phyloP scores from a whole-genome alignment of 2,329 filamentous ascomycete species.

The Ceratocystis albifundus region DNA sequence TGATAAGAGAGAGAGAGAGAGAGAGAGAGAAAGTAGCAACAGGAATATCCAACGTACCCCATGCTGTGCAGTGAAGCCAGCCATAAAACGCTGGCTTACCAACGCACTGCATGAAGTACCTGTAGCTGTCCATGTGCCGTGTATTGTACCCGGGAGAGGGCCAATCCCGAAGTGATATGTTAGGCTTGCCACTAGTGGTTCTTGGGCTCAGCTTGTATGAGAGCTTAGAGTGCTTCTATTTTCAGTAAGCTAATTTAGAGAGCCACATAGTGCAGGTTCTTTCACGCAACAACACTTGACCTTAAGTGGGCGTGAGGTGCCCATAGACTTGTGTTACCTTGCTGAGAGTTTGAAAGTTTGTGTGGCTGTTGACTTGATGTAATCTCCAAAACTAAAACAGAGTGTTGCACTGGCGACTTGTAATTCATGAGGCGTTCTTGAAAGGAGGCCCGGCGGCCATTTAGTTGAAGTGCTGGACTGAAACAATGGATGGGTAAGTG shows the following conservation, averaged over 20 bases:
- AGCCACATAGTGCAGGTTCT: not conserved
- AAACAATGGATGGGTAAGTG: not conserved
- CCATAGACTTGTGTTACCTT: not conserved
- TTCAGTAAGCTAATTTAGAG: not conserved
- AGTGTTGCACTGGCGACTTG: no score
- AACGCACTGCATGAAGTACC: not conserved
- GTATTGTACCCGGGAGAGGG: not conserved
- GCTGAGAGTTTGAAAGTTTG: not conserved
- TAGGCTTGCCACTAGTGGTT: not conserved
- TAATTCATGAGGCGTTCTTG: no score
- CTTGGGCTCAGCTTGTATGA: not conserved
- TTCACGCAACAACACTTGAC: not conserved
- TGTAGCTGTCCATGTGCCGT: not conserved
- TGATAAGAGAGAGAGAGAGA: not conserved
- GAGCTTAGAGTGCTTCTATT: not conserved
- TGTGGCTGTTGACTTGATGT: not conserved
- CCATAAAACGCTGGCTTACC: not conserved
- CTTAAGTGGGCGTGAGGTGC: not conserved
- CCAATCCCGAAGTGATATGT: not conserved
- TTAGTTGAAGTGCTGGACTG: no score
- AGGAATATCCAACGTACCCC: not conserved
- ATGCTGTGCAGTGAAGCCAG: not conserved
- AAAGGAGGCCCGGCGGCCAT: no score
- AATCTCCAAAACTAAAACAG: no score
- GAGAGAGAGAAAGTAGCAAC: not conserved